phyloP scores from a whole-genome alignment of 179 eudicot species.

The Silene coronaria region DNA sequence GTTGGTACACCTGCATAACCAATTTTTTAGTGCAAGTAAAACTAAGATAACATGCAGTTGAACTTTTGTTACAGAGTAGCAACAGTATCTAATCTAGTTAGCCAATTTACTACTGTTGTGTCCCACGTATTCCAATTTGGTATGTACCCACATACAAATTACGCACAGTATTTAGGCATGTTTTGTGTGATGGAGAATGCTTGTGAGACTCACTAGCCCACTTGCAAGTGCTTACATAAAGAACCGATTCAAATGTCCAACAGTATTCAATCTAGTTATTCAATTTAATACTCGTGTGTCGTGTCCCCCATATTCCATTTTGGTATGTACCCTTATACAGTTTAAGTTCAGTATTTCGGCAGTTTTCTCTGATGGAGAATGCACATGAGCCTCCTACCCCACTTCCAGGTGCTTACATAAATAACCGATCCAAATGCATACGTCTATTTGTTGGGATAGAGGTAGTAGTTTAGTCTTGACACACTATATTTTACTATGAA shows the following conservation, averaged over 20 bases:
- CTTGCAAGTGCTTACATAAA: no score
- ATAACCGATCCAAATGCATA: not conserved
- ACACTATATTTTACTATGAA: not conserved
- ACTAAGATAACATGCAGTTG: not conserved
- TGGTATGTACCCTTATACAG: not conserved
- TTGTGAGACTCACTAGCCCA: no score
- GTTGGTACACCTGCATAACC: constrained; percentile 77
- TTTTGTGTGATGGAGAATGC: no score
- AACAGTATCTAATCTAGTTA: not conserved
- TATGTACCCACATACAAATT: no score
- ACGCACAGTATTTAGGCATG: no score
- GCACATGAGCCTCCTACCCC: not conserved
- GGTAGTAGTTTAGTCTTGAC: not conserved
- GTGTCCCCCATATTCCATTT: not conserved
- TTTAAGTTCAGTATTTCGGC: not conserved
- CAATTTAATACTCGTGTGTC: not conserved
- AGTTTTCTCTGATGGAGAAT: not conserved
- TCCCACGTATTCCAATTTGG: not conserved
- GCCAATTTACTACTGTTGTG: not conserved
- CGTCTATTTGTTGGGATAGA: not conserved
- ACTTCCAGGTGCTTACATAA: not conserved
- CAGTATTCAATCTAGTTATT: not conserved
- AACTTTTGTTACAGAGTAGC: no score
- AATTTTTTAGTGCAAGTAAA: constrained; percentile 4
- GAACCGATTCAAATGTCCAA: not conserved